A percentile compares a stretch with the other conserved stretches of the same genome.
phyloP scores from a whole-genome alignment of 2,329 filamentous ascomycete genomes.

The Byssochlamys sp. region DNA sequence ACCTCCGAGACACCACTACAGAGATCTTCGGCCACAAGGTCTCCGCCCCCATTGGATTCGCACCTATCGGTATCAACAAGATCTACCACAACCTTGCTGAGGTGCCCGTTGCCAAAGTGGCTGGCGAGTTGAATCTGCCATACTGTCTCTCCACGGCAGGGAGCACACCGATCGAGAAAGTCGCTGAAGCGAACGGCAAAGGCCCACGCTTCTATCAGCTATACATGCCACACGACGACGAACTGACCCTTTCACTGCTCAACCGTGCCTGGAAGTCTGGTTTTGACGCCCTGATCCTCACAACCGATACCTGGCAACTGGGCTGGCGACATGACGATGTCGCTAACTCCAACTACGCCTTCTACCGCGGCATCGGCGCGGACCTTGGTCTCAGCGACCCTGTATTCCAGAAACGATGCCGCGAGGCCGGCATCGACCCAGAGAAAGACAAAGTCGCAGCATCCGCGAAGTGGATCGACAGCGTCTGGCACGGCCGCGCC shows the following conservation, averaged over 20 bases:
- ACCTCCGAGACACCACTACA: constrained; percentile 45
- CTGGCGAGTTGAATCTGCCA: constrained; percentile 49
- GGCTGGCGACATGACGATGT: constrained; percentile 53
- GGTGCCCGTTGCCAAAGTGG: constrained; percentile 50
- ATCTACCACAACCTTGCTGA: constrained; percentile 54
- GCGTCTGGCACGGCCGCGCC: constrained; percentile 54
- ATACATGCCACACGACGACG: constrained; percentile 56
- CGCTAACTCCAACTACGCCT: constrained; percentile 50
- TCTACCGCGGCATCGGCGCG: constrained; percentile 50
- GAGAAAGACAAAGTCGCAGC: constrained; percentile 44
- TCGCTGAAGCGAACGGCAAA: constrained; percentile 46
- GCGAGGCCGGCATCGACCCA: constrained; percentile 45
- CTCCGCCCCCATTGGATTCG: constrained; percentile 54
- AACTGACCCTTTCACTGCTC: constrained; percentile 48
- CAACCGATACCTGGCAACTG: constrained; percentile 55
- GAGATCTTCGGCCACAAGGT: constrained; percentile 53
- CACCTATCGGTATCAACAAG: constrained; percentile 56
- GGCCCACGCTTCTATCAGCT: constrained; percentile 52
- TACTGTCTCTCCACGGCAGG: constrained; percentile 54
- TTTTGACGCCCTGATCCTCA: constrained; percentile 51
- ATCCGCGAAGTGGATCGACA: constrained; percentile 55
- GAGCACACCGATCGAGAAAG: constrained; percentile 48
- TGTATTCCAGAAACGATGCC: constrained; percentile 47
- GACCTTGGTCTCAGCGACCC: constrained; percentile 52
- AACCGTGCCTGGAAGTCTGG: constrained; percentile 46